Evolutionary conservation across 1,284 basidiomycete genomes (phyloP), one percentile per base, ranked within the genome.

Genomic region (Afroboletus lepidellus): DNA sequence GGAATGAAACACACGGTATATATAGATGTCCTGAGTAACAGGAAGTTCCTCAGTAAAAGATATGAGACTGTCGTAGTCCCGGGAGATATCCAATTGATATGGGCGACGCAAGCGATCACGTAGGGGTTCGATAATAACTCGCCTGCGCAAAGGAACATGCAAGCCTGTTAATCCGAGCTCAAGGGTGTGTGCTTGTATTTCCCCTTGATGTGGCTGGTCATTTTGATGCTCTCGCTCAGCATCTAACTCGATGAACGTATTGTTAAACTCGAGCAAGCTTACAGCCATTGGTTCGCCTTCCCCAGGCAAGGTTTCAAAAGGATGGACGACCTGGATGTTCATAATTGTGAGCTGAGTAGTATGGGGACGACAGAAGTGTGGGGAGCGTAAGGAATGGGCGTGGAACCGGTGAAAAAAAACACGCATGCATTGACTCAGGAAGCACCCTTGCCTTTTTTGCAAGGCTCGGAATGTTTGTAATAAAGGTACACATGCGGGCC

Each of bases 51-150:
- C 51, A 1, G 32, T 54, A 13, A 55, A 55, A 2, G 46, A 48
- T 5, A 55, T 54, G 0, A 55, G 37, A n/a, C 53, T 55, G 16
- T 55, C 52, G 8, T 25, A 55, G n/a, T 55, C 51, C 23, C 41
- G 16, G 2, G 46, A 55, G 23, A 55, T 37, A n/a, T 46, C n/a
- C 25, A 37, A 11, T 18, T 27, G 6, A 13, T 37, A 46, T 21
- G 45, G 45, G 12, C 15, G n/a, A 13, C 18, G 34, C 12, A 46
- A 18, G 25, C 25, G 45, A 29, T 37, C 21, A 3, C 25, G 25
- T 1, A 46, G 25, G 7, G 45, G 45, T 13, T 46, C 34, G 8
- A 46, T 37, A 7, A 46, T 46, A 23, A 46, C 6, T 13, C 25
- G 18, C 18, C 25, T 18, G 13, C 12, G 12, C 5, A 24, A 8